Evolutionary conservation across 1,284 basidiomycete species (phyloP), one percentile per base, ranked within the genome.

Genomic region (Microbotryum silenes-acaulis): DNA sequence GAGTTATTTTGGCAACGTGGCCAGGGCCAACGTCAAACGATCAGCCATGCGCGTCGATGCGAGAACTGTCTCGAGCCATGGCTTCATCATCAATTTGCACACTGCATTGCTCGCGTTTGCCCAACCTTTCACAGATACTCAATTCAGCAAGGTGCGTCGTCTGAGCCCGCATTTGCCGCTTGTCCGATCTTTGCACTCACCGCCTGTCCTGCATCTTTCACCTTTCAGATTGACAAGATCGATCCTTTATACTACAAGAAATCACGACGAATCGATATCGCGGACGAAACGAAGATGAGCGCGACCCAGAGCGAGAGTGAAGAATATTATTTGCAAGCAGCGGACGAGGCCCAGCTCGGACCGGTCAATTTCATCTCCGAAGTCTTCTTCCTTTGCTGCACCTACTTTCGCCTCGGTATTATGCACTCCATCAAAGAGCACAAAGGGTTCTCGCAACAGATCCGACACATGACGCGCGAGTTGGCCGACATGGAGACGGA

Each of bases 61-160:
- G 3, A 80, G 82, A 14, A 89, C 88, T 0, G 93, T 98, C 6
- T 85, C 92, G 0, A 87, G 85, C 0, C 94, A 99, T 73, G 86
- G 88, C 55, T 97, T 91, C 76, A 89, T 97, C 86, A 82, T 90
- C 64, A 98, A 97, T 71, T 71, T 94, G 47, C 89, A 93, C 72
- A 82, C 83, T 46, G 78, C 96, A 21, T 76, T 97, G 27, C 79
- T 93, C 49, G 83, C 86, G 23, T 89, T 99, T 70, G 88, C 91
- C n/a, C 90, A 92, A 69, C 96, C 96, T 0, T 97, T 98, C 74
- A 91, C 97, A 82, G 94, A 98, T 74, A 85, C 88, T 0, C 84
- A 82, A 59, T 94, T 87, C 72, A 85, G 86, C 56, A 98, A 97
- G 82, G 90, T 87, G 70, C 54, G 76, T 58, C 21, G 20, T 14